Percentiles rank a stretch among this genome's conserved stretches.
These are phyloP conservation scores for Melastoma candidum DNA, from an alignment of 441 rosid genomes.

Conservation along the genomic window DNA sequence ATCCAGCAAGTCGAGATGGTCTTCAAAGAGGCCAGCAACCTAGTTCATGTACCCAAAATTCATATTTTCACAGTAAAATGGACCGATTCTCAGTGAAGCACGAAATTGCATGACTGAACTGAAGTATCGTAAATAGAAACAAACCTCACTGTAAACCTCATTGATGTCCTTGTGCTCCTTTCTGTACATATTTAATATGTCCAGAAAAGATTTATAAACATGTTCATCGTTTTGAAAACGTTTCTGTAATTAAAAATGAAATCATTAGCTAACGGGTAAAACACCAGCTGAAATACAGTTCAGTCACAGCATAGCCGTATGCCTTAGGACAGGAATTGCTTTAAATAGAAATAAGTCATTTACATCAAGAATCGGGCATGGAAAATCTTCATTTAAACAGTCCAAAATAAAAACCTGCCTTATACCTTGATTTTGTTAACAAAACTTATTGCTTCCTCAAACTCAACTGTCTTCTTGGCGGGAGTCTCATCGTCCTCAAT, in stretches of 20 bases:
- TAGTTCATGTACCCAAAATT: slow-evolving; percentile 6
- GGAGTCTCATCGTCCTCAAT: slow-evolving; percentile 70
- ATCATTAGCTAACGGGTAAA: background rate
- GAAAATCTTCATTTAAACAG: too few species aligned
- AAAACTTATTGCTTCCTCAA: slow-evolving; percentile 87
- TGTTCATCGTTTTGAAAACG: slow-evolving; percentile 84
- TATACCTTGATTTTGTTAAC: slow-evolving; percentile 94
- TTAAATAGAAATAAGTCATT: too few species aligned
- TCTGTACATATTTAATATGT: slow-evolving; percentile 82
- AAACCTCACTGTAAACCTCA: slow-evolving; percentile 91
- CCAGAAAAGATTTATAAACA: slow-evolving; percentile 85
- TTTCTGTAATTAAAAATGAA: slow-evolving; percentile 39
- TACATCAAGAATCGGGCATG: too few species aligned
- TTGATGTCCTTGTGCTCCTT: slow-evolving; percentile 88
- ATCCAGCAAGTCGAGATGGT: slow-evolving; percentile 84
- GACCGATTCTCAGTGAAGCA: too few species aligned
- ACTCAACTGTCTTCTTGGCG: slow-evolving; percentile 85
- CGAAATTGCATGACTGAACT: too few species aligned
- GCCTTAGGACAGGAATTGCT: too few species aligned
- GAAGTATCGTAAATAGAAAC: background rate
- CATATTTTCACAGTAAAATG: too few species aligned
- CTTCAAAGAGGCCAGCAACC: slow-evolving; percentile 85
- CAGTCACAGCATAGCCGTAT: too few species aligned
- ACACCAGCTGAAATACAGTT: too few species aligned
- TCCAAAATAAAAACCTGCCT: background rate